phyloP scores from a whole-genome alignment of 2,329 filamentous ascomycete species.

The Westerdykella aurantiaca region DNA sequence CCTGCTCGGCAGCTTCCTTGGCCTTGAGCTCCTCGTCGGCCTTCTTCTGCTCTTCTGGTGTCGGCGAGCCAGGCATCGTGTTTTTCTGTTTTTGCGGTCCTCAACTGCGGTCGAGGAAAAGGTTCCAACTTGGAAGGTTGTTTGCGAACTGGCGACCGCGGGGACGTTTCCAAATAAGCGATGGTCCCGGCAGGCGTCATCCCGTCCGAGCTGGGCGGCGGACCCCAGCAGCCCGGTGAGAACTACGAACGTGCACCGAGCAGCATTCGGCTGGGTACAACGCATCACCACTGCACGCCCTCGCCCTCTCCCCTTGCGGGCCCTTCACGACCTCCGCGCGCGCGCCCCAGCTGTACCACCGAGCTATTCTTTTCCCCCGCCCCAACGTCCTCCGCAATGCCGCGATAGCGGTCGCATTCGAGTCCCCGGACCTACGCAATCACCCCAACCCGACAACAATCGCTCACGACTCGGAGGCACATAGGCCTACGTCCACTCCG shows the following conservation, averaged over 20 bases:
- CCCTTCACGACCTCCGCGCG: conserved; percentile 7
- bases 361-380: conserved; percentile 6
- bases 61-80: conserved; percentile 41
- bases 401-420: conserved; percentile 15
- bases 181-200: background rate
- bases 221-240: background rate
- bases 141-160: background rate
- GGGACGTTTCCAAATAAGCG: background rate
- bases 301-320: conserved; percentile 10
- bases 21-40: conserved; percentile 56
- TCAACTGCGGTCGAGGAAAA: conserved; percentile 1
- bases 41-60: conserved; percentile 50
- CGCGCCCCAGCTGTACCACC: background rate
- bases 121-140: too few relatives aligned
- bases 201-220: conserved; percentile 1
- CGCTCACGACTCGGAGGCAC: background rate
- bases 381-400: conserved; percentile 17
- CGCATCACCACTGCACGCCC: background rate
- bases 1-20: conserved; percentile 82
- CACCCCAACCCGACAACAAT: background rate
- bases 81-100: background rate
- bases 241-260: conserved; percentile 3
- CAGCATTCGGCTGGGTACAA: background rate
- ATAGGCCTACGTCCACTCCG: conserved; percentile 4
- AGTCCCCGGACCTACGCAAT: background rate